phyloP scores from a whole-genome alignment of 2,329 filamentous ascomycete genomes.

The Orbilia blumenaviensis region DNA sequence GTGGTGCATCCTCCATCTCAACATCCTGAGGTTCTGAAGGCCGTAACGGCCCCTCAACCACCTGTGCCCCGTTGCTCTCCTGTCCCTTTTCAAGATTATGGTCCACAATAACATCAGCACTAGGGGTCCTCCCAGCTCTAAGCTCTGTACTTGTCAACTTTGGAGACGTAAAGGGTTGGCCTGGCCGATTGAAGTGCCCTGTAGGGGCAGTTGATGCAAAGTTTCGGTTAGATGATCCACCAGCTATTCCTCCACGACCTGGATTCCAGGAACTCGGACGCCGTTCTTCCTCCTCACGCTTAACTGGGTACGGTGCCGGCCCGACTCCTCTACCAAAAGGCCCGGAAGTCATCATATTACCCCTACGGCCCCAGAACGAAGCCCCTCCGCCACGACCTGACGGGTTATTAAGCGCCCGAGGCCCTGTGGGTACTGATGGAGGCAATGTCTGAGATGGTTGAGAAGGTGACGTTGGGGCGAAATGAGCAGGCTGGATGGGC shows the following conservation, averaged over 20 bases:
- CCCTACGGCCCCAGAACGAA: slow-evolving; percentile 26
- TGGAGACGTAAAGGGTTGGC: slow-evolving; percentile 41
- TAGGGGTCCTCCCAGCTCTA: slow-evolving; percentile 17
- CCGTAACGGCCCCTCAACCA: not conserved
- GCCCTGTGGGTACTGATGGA: slow-evolving; percentile 39
- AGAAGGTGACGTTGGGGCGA: slow-evolving; percentile 46
- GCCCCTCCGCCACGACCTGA: slow-evolving; percentile 13
- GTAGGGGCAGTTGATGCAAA: slow-evolving; percentile 29
- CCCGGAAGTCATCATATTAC: slow-evolving; percentile 36
- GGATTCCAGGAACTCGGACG: slow-evolving; percentile 19
- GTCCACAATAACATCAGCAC: slow-evolving; percentile 19
- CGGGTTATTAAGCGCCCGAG: slow-evolving; percentile 30
- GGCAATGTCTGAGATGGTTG: slow-evolving; percentile 22
- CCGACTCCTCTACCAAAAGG: slow-evolving; percentile 38
- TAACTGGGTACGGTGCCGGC: slow-evolving; percentile 5
- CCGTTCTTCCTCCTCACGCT: slow-evolving; percentile 39
- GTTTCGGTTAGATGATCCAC: slow-evolving; percentile 8
- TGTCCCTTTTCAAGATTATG: slow-evolving; percentile 5
- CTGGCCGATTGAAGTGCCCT: slow-evolving; percentile 25
- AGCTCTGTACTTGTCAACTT: slow-evolving; percentile 44
- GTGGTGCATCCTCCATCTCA: slow-evolving; percentile 45
- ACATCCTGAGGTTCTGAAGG: slow-evolving; percentile 10
- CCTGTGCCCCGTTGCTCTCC: not conserved
- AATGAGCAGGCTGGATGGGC: slow-evolving; percentile 39
- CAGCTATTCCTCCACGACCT: slow-evolving; percentile 13